These are phyloP conservation scores for Monosporozyma siamensis DNA, from an alignment of 805 yeast genomes.

Conservation along the genomic window DNA sequence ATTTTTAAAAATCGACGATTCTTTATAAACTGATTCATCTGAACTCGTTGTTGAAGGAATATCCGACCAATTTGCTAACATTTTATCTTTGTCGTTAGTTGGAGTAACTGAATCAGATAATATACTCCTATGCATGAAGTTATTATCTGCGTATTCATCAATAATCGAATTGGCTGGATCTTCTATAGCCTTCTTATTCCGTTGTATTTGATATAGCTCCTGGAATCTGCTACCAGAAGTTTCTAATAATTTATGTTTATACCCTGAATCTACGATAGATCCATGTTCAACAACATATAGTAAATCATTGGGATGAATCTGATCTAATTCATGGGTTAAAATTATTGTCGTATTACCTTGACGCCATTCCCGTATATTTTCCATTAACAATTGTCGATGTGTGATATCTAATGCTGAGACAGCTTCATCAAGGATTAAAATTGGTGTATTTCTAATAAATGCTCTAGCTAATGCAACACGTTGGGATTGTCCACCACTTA, in stretches of 20 bases:
- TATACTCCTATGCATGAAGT: background rate
- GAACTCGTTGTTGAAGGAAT: background rate
- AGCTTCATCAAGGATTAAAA: conserved; percentile 79
- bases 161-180: background rate
- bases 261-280: conserved; percentile 37
- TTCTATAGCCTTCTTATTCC: background rate
- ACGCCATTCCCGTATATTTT: conserved; percentile 51
- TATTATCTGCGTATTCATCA: conserved; percentile 3
- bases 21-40: too few species aligned
- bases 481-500: conserved; percentile 92
- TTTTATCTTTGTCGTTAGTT: background rate
- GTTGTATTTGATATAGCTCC: conserved; percentile 5
- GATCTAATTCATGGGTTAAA: conserved; percentile 66
- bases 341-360: conserved; percentile 63
- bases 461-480: conserved; percentile 82
- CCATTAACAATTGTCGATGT: conserved; percentile 38
- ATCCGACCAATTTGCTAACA: background rate
- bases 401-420: conserved; percentile 66
- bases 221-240: conserved; percentile 8
- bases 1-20: too few species aligned
- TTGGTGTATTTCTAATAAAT: conserved; percentile 56
- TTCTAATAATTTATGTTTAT: conserved; percentile 27
- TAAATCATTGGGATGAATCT: conserved; percentile 47
- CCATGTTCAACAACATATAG: conserved; percentile 59
- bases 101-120: background rate